A percentile compares a stretch with the other conserved stretches of the same genome.
phyloP scores from a whole-genome alignment of 352 stramenopile species.

The Phytophthora multivora region DNA sequence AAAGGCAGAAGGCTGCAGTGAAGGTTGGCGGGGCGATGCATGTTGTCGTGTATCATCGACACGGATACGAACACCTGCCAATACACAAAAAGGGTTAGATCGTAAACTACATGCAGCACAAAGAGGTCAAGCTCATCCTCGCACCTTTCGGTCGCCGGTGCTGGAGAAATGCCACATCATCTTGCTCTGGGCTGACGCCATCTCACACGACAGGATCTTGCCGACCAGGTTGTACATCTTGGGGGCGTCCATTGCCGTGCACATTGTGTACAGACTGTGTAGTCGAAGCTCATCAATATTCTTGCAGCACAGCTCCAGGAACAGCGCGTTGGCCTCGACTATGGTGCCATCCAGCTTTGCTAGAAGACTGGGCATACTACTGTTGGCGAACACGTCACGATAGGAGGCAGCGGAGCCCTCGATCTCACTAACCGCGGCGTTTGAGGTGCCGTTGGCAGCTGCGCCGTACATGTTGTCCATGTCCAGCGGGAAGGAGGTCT shows the following conservation, averaged over 20 bases:
- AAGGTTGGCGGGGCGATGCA: conserved; percentile 76
- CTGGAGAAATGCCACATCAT: conserved; percentile 86
- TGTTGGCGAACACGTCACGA: conserved; percentile 74
- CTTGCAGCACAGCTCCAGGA: conserved; percentile 80
- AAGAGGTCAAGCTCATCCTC: neutral
- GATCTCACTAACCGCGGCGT: conserved; percentile 44
- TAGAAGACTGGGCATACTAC: conserved; percentile 79
- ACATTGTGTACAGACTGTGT: conserved; percentile 85
- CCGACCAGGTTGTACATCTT: conserved; percentile 86
- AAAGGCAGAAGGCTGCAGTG: conserved; percentile 82
- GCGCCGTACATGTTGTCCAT: conserved; percentile 50
- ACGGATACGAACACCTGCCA: conserved; percentile 80
- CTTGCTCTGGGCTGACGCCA: conserved; percentile 80
- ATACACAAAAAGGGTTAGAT: conserved; percentile 10
- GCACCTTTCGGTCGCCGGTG: conserved; percentile 73
- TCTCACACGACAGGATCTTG: conserved; percentile 78
- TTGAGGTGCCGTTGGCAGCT: conserved; percentile 19
- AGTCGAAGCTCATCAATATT: conserved; percentile 80
- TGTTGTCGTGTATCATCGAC: conserved; percentile 81
- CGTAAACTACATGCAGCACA: neutral
- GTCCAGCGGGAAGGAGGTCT: conserved; percentile 63
- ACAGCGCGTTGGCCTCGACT: conserved; percentile 77
- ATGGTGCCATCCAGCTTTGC: conserved; percentile 82
- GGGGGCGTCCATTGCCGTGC: conserved; percentile 67
- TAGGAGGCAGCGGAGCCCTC: conserved; percentile 75